Percentiles rank a stretch among this genome's conserved stretches.
These are phyloP conservation scores for Hymenoscyphus albidus DNA, from an alignment of 2,329 filamentous ascomycete species.

Conservation along the genomic window DNA sequence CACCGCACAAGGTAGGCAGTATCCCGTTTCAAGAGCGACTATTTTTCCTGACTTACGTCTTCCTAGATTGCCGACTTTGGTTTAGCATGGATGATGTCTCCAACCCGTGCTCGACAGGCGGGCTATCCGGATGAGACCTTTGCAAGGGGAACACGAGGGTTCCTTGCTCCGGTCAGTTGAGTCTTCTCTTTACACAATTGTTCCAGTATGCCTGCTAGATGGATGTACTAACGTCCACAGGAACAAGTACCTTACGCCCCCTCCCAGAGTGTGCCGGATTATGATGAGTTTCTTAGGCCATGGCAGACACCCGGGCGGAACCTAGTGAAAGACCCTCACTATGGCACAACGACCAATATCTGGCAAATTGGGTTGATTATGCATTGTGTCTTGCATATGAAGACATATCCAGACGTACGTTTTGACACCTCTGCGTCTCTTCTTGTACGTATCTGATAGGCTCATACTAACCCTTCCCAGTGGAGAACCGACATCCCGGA, in stretches of 20 bases:
- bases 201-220: no score
- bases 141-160: background rate
- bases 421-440: background rate
- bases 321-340: background rate
- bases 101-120: background rate
- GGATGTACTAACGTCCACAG: background rate
- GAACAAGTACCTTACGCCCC: background rate
- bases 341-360: conserved; percentile 11
- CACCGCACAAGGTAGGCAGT: conserved; percentile 8
- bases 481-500: no score
- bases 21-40: background rate
- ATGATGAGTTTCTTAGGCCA: no score
- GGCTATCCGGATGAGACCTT: background rate
- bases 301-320: background rate
- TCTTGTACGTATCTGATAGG: background rate
- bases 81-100: conserved; percentile 3
- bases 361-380: conserved; percentile 17
- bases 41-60: background rate
- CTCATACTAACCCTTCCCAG: background rate
- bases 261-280: no score
- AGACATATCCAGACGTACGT: background rate
- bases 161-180: background rate
- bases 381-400: conserved; percentile 8
- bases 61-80: conserved; percentile 15
- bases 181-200: no score